Base-by-base conservation (phyloP, 2,329 filamentous ascomycete genomes). In the Colletotrichum eleusines region DNA sequence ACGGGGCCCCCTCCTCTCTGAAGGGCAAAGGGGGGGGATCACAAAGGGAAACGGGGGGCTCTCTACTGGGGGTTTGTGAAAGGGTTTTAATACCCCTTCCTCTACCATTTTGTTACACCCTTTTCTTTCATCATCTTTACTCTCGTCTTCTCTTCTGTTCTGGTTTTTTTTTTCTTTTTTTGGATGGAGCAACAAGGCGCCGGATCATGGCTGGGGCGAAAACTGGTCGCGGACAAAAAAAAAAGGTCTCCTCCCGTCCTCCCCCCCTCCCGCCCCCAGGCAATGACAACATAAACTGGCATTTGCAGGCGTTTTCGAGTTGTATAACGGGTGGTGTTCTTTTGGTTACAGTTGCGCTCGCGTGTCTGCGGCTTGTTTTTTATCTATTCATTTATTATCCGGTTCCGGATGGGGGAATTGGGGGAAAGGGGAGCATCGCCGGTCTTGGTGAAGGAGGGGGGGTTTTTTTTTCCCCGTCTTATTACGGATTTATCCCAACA, bases 251-350 rank as follows among this genome's bases (percentile, higher is more conserved):
- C n/a, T n/a, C n/a, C n/a, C n/a, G 4, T 40, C 38, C 35, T 8
- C 9, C 35, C 9, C 9, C 35, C 35, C 35, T 11, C 42, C 48
- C 55, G 4, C 31, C 23, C 38, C 63, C 55, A 62, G 63, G 26
- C 63, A 70, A 70, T 66, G 64, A 68, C 35, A 67, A n/a, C n/a
- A n/a, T n/a, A n/a, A 59, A 63, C 9, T 71, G 65, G 69, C 65
- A 69, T 71, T 64, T 71, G 64, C 69, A 71, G 69, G 69, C 65
- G 69, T 71, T 71, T n/a, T 54, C 53, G 65, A 63, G 42, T 48
- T 48, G 54, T 59, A 33, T 44, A 38, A 55, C 31, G 40, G 46
- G 28, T n/a, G 20, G 23, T 54, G 57, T 28, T 11, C n/a, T n/a
- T 9, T 7, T 26, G 33, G 20, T 48, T 38, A 33, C 14, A 5